Evolutionary conservation across 2,329 filamentous ascomycete genomes (phyloP), one percentile per base, ranked within the genome.

Genomic region (Scedosporium minutisporum): DNA sequence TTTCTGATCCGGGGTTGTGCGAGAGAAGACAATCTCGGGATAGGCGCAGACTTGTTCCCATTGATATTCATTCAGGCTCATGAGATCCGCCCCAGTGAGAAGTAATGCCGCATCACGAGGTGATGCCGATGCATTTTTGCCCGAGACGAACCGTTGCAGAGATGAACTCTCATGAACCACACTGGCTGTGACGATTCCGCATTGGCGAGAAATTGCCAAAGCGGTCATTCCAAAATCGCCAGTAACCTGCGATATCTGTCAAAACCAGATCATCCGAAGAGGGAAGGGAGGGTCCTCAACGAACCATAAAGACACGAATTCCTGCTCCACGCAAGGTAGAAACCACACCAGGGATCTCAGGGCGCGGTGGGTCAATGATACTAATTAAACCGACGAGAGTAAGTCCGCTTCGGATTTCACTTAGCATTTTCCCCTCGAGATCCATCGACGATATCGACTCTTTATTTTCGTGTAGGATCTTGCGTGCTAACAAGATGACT

Each of bases 221-320:
- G 82, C 79, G 0, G 77, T 76, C 6, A 83, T 74, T 46, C 80
- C 76, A 65, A 89, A 81, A 3, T 88, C 77, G 2, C 21, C 25
- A 61, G 69, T 68, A 33, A 33, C 29, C 29, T 33, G 7, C 9
- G 7, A 33, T 33, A 33, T 33, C 6, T 7, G 29, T 33, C 29
- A 33, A 29, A 33, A 33, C 29, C 7, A 7, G 29, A 33, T 9
- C 29, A 3, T 6, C 25, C 3, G 3, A 5, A 27, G 6, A 33
- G 6, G 6, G 29, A 33, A 33, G 29, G 29, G 29, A 6, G 29
- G 29, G 29, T 9, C 29, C 29, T 9, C 5, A 33, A 33, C 29
- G 29, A 67, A 84, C 89, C 89, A 93, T 93, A 72, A 89, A 87
- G 33, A 91, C 85, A n/a, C 86, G 79, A 62, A 93, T 88, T 1